phyloP scores from a whole-genome alignment of 2,329 filamentous ascomycete species.

The Penicillium sp. region DNA sequence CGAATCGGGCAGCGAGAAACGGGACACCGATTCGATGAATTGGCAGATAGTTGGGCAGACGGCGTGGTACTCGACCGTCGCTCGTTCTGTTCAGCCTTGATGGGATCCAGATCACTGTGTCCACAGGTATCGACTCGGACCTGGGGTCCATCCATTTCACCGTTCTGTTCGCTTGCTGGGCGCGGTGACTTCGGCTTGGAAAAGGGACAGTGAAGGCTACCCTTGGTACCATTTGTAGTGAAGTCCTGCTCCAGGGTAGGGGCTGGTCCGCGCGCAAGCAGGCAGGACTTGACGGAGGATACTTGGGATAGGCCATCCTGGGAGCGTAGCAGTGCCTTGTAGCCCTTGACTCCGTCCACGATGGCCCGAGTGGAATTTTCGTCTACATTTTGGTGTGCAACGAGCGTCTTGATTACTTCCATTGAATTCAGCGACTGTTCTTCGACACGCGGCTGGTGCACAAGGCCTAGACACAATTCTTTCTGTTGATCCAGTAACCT shows the following conservation, averaged over 20 bases:
- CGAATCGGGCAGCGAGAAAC: constrained; percentile 79
- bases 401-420: constrained; percentile 52
- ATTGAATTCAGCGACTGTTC: constrained; percentile 60
- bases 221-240: constrained; percentile 75
- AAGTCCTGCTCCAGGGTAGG: constrained; percentile 81
- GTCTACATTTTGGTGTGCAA: constrained; percentile 63
- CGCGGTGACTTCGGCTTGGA: constrained; percentile 48
- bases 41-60: constrained; percentile 30
- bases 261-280: constrained; percentile 47
- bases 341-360: constrained; percentile 38
- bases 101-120: constrained; percentile 56
- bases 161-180: constrained; percentile 31
- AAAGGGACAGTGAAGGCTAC: constrained; percentile 77
- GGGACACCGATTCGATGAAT: constrained; percentile 60
- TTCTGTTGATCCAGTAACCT: constrained; percentile 30
- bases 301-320: constrained; percentile 27
- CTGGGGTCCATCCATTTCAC: constrained; percentile 39
- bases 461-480: constrained; percentile 27
- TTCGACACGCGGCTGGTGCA: constrained; percentile 32
- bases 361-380: constrained; percentile 43
- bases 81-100: constrained; percentile 48
- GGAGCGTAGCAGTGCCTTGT: constrained; percentile 34
- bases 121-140: constrained; percentile 40
- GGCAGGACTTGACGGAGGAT: constrained; percentile 36
- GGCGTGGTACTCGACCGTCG: constrained; percentile 41